Conservation (phyloP, 2,329 filamentous ascomycete species). For the Corinectria fuckeliana region DNA sequence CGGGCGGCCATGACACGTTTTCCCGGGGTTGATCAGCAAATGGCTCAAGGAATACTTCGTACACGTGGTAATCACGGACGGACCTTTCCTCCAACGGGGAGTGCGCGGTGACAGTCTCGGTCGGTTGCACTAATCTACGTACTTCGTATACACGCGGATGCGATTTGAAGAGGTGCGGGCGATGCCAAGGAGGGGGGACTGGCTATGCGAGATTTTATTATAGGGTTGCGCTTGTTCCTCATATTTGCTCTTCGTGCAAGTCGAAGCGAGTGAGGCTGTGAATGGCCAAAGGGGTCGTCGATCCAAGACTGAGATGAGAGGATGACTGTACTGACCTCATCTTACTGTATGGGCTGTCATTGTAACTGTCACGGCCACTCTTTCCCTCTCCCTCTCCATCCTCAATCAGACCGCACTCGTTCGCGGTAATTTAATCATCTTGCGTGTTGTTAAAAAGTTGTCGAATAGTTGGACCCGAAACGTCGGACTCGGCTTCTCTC, state of each 20-base stretch:
- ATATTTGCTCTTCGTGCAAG: not conserved
- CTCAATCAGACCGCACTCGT: too few species aligned
- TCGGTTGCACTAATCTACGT: too few species aligned
- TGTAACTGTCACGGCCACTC: not conserved
- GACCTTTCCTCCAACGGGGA: not conserved
- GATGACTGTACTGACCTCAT: not conserved
- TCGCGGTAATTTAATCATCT: too few species aligned
- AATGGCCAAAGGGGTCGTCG: not conserved
- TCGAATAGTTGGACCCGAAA: too few species aligned
- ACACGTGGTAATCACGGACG: not conserved
- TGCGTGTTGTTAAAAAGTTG: too few species aligned
- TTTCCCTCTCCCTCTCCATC: too few species aligned
- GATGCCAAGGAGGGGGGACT: too few species aligned
- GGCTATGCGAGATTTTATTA: not conserved
- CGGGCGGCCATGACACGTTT: not conserved
- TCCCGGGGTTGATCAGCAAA: conserved; percentile 5
- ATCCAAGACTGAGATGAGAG: not conserved
- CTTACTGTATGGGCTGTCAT: too few species aligned
- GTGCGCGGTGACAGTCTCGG: not conserved
- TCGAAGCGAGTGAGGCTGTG: not conserved
- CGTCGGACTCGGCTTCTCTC: not conserved
- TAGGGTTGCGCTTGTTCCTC: not conserved
- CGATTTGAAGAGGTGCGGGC: too few species aligned
- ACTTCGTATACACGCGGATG: too few species aligned
- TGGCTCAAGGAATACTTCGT: not conserved